Base-by-base conservation (phyloP, 192 early-diverging fungal genomes). In the Gigaspora rosea region DNA sequence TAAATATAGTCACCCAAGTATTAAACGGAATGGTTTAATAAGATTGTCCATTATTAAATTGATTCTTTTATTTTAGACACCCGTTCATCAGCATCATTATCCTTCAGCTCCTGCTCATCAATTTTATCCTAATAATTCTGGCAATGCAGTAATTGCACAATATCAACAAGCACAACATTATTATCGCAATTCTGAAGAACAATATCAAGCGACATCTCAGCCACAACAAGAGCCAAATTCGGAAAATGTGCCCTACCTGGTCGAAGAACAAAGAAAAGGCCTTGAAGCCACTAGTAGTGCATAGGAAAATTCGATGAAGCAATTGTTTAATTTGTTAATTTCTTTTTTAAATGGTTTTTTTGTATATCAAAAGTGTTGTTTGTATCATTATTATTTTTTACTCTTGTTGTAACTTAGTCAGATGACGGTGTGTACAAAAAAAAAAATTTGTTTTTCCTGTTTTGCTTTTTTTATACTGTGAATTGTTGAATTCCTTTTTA, bases 171-270 rank as follows among this genome's bases (percentile, higher is more conserved):
- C 11, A 35, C 33, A 63, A 32, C n/a, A 63, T n/a, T 32, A 32
- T 5, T 18, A 10, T 18, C 11, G 11, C n/a, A 62, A 27, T 2
- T 18, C 11, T 63, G 33, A 35, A 11, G 33, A 32, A 63, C 48
- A 56, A 36, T 61, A 75, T 75, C 59, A 75, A 64, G 18, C 12
- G 16, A n/a, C 33, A 36, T 57, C 49, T 18, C 27, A 51, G 11
- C 48, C 20, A 51, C 68, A 70, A 56, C 51, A 72, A 36, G 22
- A 72, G 41, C 27, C 13, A 52, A 36, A 52, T 20, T 50, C 22
- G 18, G 52, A 11, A 10, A 35, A 32, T 32, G 52, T 65, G 35
- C 35, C 63, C 36, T 65, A 41, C 18, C 27, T 65, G 4, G 36
- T 65, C 16, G 63, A 65, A 36, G 63, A 65, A 8, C 63, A 65